A percentile compares a stretch with the other conserved stretches of the same genome.
phyloP scores from a whole-genome alignment of 139 green algal genomes.

The Mychonastes homosphaera region DNA sequence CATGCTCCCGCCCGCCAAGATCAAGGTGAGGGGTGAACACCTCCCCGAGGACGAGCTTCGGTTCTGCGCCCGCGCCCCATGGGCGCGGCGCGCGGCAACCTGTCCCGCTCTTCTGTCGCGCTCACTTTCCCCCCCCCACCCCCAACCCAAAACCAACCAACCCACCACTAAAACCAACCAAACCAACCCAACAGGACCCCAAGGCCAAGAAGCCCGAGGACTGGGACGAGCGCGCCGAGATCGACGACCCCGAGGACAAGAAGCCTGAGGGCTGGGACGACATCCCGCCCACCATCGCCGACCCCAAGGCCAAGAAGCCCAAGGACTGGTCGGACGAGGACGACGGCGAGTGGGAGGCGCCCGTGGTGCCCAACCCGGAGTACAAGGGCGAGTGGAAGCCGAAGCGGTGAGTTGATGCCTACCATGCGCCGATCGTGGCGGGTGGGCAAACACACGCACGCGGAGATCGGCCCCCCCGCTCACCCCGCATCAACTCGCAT shows the following conservation, averaged over 20 bases:
- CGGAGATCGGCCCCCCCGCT: neutral
- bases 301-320: constrained; percentile 69
- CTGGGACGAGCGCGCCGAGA: constrained; percentile 74
- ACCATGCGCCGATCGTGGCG: constrained; percentile 33
- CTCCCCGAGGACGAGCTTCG: neutral
- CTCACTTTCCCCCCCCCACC: neutral
- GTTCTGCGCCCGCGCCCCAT: neutral
- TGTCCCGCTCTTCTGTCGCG: neutral
- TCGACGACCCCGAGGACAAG: constrained; percentile 60
- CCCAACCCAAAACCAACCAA: neutral
- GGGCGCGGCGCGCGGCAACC: neutral
- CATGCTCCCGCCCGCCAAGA: constrained; percentile 69
- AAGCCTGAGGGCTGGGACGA: constrained; percentile 68
- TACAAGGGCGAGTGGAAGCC: constrained; percentile 83
- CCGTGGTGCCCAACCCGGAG: constrained; percentile 76
- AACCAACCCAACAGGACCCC: constrained; percentile 51
- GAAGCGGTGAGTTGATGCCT: constrained; percentile 52
- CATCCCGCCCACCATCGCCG: constrained; percentile 60
- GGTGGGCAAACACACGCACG: neutral
- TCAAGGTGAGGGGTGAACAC: constrained; percentile 46
- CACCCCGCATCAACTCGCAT: neutral
- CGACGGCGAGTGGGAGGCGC: constrained; percentile 79
- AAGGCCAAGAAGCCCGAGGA: constrained; percentile 79
- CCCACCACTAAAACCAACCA: neutral
- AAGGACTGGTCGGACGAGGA: constrained; percentile 88